phyloP scores from a whole-genome alignment of 257 asterid genomes.

The Mitragyna speciosa region DNA sequence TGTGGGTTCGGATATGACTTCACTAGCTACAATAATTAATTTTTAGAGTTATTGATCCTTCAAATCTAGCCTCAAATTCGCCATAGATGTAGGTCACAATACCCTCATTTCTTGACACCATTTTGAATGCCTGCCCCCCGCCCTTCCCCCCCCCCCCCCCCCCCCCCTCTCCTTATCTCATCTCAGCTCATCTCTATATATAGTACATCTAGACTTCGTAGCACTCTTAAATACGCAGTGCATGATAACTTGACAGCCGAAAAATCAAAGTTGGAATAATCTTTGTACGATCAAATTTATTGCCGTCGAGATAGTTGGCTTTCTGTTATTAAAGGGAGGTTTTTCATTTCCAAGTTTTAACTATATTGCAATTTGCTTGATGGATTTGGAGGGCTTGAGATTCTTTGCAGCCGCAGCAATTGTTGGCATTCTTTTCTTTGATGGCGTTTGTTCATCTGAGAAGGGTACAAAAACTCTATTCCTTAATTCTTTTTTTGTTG shows the following conservation, averaged over 20 bases:
- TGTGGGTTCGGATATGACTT: neutral
- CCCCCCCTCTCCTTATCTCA: too few species aligned
- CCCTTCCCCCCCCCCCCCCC: neutral
- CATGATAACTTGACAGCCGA: neutral
- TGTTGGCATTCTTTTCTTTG: constrained; percentile 42
- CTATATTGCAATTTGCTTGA: neutral
- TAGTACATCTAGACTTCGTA: neutral
- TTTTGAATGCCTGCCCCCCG: too few species aligned
- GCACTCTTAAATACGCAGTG: neutral
- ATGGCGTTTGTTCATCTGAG: constrained; percentile 45
- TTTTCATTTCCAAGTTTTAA: too few species aligned
- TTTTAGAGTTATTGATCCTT: neutral
- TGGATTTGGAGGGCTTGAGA: constrained; percentile 27
- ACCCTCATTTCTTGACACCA: constrained; percentile 17
- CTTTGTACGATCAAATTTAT: constrained; percentile 13
- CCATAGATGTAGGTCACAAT: neutral
- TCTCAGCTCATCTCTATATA: neutral
- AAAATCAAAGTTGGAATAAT: neutral
- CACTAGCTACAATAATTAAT: neutral
- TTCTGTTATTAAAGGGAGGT: constrained; percentile 1
- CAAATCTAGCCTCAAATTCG: neutral
- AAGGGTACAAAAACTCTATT: constrained; percentile 35
- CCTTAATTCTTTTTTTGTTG: neutral
- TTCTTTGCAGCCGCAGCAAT: constrained; percentile 30
- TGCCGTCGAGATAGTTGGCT: constrained; percentile 10